These are phyloP conservation scores for Fusarium sublunatum DNA, from an alignment of 2,329 filamentous ascomycete genomes.

Conservation along the genomic window DNA sequence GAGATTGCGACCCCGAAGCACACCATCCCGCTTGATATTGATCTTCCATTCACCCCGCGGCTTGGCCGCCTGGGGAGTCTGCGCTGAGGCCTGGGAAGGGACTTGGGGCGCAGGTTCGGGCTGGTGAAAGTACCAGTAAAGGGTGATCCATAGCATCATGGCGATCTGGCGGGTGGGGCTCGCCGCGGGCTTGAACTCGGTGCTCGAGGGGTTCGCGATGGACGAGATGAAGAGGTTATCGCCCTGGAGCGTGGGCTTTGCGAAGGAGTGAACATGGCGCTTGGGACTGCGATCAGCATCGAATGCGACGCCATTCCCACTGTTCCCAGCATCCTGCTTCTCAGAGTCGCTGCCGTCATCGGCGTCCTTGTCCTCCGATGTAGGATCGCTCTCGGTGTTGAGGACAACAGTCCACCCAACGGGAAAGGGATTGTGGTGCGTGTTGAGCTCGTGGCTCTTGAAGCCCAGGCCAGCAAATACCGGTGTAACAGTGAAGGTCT, in stretches of 20 bases:
- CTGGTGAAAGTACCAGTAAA: constrained; percentile 99
- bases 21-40: constrained; percentile 85
- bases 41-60: constrained; percentile 90
- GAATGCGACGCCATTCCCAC: constrained; percentile 36
- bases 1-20: constrained; percentile 83
- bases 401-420: constrained; percentile 92
- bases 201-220: constrained; percentile 83
- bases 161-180: constrained; percentile 91
- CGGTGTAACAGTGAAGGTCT: constrained; percentile 81
- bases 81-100: constrained; percentile 69
- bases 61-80: constrained; percentile 75
- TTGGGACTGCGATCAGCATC: constrained; percentile 27
- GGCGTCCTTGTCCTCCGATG: constrained; percentile 42
- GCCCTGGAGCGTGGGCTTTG: constrained; percentile 76
- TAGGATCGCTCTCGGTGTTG: constrained; percentile 65
- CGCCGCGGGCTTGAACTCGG: constrained; percentile 80
- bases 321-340: constrained; percentile 30
- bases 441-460: constrained; percentile 80
- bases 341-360: constrained; percentile 48
- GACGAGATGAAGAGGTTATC: constrained; percentile 93
- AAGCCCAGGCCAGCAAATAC: constrained; percentile 94
- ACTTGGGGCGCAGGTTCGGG: constrained; percentile 74
- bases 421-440: constrained; percentile 77
- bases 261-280: constrained; percentile 61
- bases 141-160: constrained; percentile 94